These are phyloP conservation scores for Verbena officinalis DNA, from an alignment of 257 asterid genomes.

Conservation along the genomic window DNA sequence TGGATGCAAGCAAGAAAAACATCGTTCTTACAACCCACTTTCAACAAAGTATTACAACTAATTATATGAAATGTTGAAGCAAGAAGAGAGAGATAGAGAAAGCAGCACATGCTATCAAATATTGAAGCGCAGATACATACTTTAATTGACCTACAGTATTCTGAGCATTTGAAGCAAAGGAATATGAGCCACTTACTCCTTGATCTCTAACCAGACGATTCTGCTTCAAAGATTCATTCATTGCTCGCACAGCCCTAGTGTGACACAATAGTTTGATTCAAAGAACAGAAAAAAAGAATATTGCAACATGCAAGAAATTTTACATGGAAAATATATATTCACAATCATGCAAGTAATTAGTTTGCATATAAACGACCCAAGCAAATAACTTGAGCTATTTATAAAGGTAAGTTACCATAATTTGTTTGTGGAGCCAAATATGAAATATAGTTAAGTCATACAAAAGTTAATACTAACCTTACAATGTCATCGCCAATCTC, in stretches of 20 bases:
- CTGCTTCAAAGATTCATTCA: conserved; percentile 96
- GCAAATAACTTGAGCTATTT: not conserved
- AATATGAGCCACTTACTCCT: conserved; percentile 56
- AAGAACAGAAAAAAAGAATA: not conserved
- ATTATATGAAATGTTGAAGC: conserved; percentile 17
- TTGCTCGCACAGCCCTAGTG: conserved; percentile 91
- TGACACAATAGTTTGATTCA: not conserved
- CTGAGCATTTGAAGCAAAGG: conserved; percentile 53
- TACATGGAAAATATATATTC: not conserved
- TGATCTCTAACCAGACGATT: conserved; percentile 70
- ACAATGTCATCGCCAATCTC: conserved; percentile 98
- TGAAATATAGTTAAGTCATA: conserved; percentile 15
- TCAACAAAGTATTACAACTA: conserved; percentile 7
- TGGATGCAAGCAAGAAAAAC: conserved; percentile 8
- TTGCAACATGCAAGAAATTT: not conserved
- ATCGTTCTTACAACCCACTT: conserved; percentile 14
- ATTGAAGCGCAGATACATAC: conserved; percentile 58
- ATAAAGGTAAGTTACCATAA: not conserved
- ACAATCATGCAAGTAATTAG: not conserved
- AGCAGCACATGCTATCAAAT: conserved; percentile 29
- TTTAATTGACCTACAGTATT: conserved; percentile 48
- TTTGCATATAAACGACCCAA: conserved; percentile 16
- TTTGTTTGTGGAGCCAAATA: conserved; percentile 2
- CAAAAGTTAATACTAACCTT: conserved; percentile 61
- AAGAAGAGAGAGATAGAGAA: too few species aligned